Conservation (phyloP, 345 rosid species). For the Cardiospermum halicacabum region DNA sequence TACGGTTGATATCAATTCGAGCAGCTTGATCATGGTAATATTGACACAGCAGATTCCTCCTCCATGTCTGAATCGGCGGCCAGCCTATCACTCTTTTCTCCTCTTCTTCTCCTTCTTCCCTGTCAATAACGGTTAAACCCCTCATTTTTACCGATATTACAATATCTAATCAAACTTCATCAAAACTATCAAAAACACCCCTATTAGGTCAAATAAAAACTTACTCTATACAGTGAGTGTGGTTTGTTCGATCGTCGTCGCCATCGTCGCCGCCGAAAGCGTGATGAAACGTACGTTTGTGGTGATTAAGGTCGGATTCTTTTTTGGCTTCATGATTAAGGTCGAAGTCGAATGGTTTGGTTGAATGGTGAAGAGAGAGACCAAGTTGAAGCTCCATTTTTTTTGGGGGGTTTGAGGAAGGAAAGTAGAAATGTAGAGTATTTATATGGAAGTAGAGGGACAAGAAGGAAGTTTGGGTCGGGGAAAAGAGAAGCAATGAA, state of each 20-base stretch:
- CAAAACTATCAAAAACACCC: too few species aligned
- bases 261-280: conserved; percentile 43
- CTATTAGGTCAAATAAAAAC: too few species aligned
- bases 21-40: conserved; percentile 11
- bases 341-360: conserved; percentile 21
- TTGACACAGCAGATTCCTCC: conserved; percentile 39
- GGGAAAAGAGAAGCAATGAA: conserved; percentile 59
- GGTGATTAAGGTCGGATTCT: conserved; percentile 2
- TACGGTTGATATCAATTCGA: conserved; percentile 3
- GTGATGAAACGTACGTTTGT: conserved; percentile 32
- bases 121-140: too few species aligned
- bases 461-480: conserved; percentile 57
- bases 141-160: too few species aligned
- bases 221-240: too few species aligned
- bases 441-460: conserved; percentile 24
- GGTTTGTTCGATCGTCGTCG: conserved; percentile 48
- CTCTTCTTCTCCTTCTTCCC: conserved; percentile 23
- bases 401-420: too few species aligned
- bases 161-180: too few species aligned
- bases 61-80: conserved; percentile 76
- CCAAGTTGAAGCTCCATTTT: conserved; percentile 56
- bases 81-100: conserved; percentile 51
- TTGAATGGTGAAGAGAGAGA: conserved; percentile 28
- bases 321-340: background rate
- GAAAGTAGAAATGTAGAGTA: background rate